A percentile compares a stretch with the other conserved stretches of the same genome.
phyloP scores from a whole-genome alignment of 2,329 filamentous ascomycete species.

The Rhynchosporium agropyri region DNA sequence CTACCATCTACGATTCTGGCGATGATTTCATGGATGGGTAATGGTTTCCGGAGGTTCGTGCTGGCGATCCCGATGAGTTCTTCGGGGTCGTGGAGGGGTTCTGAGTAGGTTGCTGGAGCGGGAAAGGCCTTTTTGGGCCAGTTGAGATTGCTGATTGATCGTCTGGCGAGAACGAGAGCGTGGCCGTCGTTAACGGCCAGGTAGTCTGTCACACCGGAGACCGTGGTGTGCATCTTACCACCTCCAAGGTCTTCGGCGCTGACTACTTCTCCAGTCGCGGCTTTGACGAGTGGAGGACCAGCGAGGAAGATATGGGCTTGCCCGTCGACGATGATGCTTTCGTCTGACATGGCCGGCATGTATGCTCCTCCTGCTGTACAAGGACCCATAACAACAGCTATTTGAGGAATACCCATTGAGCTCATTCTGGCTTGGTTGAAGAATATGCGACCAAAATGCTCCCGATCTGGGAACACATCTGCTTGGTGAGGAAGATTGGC shows the following conservation, averaged over 20 bases:
- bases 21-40: slow-evolving; percentile 88
- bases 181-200: slow-evolving; percentile 93
- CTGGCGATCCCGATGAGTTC: slow-evolving; percentile 89
- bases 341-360: slow-evolving; percentile 95
- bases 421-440: slow-evolving; percentile 98
- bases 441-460: slow-evolving; percentile 95
- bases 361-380: slow-evolving; percentile 97
- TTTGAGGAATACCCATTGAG: slow-evolving; percentile 83
- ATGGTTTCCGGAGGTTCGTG: slow-evolving; percentile 82
- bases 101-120: slow-evolving; percentile 57
- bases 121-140: slow-evolving; percentile 63
- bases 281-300: slow-evolving; percentile 91
- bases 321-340: slow-evolving; percentile 92
- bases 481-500: slow-evolving; percentile 94
- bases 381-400: slow-evolving; percentile 94
- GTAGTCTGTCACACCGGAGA: slow-evolving; percentile 94
- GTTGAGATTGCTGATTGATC: slow-evolving; percentile 87
- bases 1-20: slow-evolving; percentile 90
- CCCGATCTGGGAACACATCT: slow-evolving; percentile 91
- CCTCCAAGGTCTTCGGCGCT: slow-evolving; percentile 89
- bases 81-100: slow-evolving; percentile 77
- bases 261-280: slow-evolving; percentile 90
- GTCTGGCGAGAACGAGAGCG: slow-evolving; percentile 80
- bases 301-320: slow-evolving; percentile 98
- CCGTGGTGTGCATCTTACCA: slow-evolving; percentile 83